These are phyloP conservation scores for Trametes sp. DNA, from an alignment of 1,284 basidiomycete species.

Conservation along the genomic window DNA sequence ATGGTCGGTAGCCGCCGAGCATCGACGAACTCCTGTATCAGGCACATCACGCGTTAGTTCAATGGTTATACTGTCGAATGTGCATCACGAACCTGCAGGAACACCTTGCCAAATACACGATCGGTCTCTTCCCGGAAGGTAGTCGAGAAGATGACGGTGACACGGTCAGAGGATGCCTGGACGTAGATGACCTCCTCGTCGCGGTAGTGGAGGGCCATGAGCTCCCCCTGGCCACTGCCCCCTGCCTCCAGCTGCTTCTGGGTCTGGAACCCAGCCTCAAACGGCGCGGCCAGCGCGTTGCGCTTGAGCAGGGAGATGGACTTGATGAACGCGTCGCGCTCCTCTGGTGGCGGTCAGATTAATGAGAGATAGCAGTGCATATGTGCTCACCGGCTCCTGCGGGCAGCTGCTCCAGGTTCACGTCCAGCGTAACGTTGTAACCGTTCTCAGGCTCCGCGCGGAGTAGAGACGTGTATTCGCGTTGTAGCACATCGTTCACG, in stretches of 20 bases:
- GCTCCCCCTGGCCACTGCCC: slow-evolving; percentile 74
- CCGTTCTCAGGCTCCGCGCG: slow-evolving; percentile 76
- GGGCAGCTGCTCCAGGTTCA: slow-evolving; percentile 90
- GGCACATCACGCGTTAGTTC: slow-evolving; percentile 1
- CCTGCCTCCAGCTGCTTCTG: slow-evolving; percentile 85
- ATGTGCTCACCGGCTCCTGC: slow-evolving; percentile 73
- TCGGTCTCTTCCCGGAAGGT: slow-evolving; percentile 98
- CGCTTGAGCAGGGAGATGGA: slow-evolving; percentile 91
- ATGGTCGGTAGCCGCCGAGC: slow-evolving; percentile 92
- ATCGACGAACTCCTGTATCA: slow-evolving; percentile 96
- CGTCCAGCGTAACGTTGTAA: slow-evolving; percentile 88
- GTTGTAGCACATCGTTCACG: slow-evolving; percentile 80
- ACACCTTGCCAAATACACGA: slow-evolving; percentile 95
- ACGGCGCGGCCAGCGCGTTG: slow-evolving; percentile 94
- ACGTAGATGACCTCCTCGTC: slow-evolving; percentile 98
- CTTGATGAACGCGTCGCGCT: slow-evolving; percentile 80
- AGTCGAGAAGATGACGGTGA: slow-evolving; percentile 98
- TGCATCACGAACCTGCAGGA: slow-evolving; percentile 81
- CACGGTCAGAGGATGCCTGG: slow-evolving; percentile 92
- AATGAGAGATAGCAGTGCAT: neutral
- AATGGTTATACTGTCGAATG: neutral
- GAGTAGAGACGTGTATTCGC: slow-evolving; percentile 86
- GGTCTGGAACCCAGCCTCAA: slow-evolving; percentile 89
- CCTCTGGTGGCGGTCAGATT: slow-evolving; percentile 58
- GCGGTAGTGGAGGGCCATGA: slow-evolving; percentile 95